Conservation (phyloP, 2,329 filamentous ascomycete species). For the Fusarium chaquense region DNA sequence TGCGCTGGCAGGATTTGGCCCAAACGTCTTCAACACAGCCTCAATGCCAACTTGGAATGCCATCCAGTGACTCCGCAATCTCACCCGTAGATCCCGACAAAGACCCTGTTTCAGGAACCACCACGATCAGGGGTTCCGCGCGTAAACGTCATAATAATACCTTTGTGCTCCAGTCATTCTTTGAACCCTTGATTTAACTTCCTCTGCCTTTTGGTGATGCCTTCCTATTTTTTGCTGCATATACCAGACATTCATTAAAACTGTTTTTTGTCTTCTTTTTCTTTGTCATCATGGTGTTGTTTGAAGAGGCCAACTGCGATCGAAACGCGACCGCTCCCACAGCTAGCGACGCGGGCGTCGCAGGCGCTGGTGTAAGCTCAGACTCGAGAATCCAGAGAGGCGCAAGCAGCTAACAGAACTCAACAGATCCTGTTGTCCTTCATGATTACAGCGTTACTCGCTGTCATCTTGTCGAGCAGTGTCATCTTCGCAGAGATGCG, state of each 20-base stretch:
- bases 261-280: neutral
- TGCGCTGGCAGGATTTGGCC: slow-evolving; percentile 39
- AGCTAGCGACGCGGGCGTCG: slow-evolving; percentile 69
- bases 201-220: slow-evolving; percentile 25
- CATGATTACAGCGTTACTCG: slow-evolving; percentile 71
- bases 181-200: slow-evolving; percentile 20
- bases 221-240: slow-evolving; percentile 11
- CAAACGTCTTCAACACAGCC: slow-evolving; percentile 41
- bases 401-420: slow-evolving; percentile 19
- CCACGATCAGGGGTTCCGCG: slow-evolving; percentile 44
- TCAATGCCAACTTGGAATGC: slow-evolving; percentile 39
- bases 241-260: slow-evolving; percentile 16
- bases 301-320: slow-evolving; percentile 69
- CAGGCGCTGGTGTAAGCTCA: slow-evolving; percentile 61
- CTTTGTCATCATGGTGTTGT: slow-evolving; percentile 65
- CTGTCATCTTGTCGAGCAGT: slow-evolving; percentile 65
- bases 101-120: slow-evolving; percentile 41
- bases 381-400: slow-evolving; percentile 51
- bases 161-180: slow-evolving; percentile 26
- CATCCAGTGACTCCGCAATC: slow-evolving; percentile 40
- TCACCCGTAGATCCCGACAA: slow-evolving; percentile 37
- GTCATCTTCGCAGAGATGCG: slow-evolving; percentile 68
- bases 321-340: slow-evolving; percentile 60
- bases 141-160: slow-evolving; percentile 48
- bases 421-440: slow-evolving; percentile 67